These are phyloP conservation scores for Cyclocybe aegerita DNA, from an alignment of 768 basidiomycete species.

Conservation along the genomic window DNA sequence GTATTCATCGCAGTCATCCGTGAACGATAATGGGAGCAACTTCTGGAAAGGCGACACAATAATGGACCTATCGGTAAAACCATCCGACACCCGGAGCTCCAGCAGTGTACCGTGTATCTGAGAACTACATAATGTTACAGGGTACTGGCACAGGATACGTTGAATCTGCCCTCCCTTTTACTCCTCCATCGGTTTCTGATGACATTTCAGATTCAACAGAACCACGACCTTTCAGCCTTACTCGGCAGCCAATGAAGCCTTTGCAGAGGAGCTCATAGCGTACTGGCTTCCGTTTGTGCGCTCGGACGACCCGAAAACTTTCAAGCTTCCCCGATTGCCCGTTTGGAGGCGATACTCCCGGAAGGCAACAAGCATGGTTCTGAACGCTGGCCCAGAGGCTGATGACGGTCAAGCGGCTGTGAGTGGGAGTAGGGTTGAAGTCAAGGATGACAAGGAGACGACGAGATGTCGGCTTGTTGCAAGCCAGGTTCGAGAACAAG, in stretches of 20 bases:
- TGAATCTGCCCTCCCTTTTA: slow-evolving; percentile 4
- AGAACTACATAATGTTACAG: no score
- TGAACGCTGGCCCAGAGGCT: slow-evolving; percentile 12
- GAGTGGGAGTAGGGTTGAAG: slow-evolving; percentile 18
- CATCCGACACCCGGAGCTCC: no score
- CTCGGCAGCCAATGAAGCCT: slow-evolving; percentile 45
- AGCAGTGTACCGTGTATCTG: no score
- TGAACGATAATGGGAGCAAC: no score
- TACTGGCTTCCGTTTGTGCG: slow-evolving; percentile 67
- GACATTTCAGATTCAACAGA: slow-evolving; percentile 43
- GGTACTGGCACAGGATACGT: no score
- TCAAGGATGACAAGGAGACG: slow-evolving; percentile 8
- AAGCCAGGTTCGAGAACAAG: slow-evolving; percentile 9
- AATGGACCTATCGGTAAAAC: no score
- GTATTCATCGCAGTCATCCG: no score
- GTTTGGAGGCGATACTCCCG: slow-evolving; percentile 34
- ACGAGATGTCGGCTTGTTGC: slow-evolving; percentile 17
- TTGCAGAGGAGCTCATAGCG: slow-evolving; percentile 59
- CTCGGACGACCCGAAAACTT: slow-evolving; percentile 51
- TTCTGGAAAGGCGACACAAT: no score
- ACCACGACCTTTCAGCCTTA: slow-evolving; percentile 47
- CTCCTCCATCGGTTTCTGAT: background rate
- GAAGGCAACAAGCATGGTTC: slow-evolving; percentile 12
- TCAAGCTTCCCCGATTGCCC: slow-evolving; percentile 51
- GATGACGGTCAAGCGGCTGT: slow-evolving; percentile 1